Evolutionary conservation across 225 moss, liverwort and hornwort species (phyloP), one percentile per base, ranked within the genome.

Genomic region (Climacium dendroides): DNA sequence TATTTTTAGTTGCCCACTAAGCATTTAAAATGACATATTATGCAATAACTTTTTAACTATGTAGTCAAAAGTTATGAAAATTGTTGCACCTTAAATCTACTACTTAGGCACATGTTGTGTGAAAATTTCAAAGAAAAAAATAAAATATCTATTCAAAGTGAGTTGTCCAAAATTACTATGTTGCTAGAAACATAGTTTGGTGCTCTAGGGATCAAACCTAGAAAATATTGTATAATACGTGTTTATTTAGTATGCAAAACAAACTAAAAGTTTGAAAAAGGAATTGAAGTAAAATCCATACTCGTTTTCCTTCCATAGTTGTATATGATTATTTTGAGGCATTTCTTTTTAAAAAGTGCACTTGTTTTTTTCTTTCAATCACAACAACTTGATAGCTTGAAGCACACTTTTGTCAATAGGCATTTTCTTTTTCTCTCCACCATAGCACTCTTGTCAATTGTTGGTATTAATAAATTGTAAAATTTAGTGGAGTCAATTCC

Each of bases 231-330:
- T 43, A 26, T 3, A 15, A 26, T 43, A 26, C 0, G 2, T 43
- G 5, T 43, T 9, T 71, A 16, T 43, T 43, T 9, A 71, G 1
- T 28, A 16, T 28, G 3, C 5, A 43, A 43, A 71, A 28, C 16
- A 26, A 71, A 71, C 2, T 28, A 26, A 1, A 10, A 28, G 16
- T 43, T 71, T 16, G 16, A 28, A 1, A 43, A 26, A 28, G 9
- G 6, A 71, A 15, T 16, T 28, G 71, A 43, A 43, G 15, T 71
- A 6, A 71, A 26, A 71, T 71, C 10, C 16, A 28, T 37, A 24
- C 13, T 3, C 7, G 13, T 67, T 67, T 23, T 0, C 15, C 10
- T n/a, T 66, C 11, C 6, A 10, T 66, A 0, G 0, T 20, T 3
- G n/a, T 66, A 4, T 37, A 66, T n/a, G 11, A 6, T 66, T 66